A percentile compares a stretch with the other conserved stretches of the same genome.
phyloP scores from a whole-genome alignment of 108 stramenopile species.

The Conticribra guillardii region DNA sequence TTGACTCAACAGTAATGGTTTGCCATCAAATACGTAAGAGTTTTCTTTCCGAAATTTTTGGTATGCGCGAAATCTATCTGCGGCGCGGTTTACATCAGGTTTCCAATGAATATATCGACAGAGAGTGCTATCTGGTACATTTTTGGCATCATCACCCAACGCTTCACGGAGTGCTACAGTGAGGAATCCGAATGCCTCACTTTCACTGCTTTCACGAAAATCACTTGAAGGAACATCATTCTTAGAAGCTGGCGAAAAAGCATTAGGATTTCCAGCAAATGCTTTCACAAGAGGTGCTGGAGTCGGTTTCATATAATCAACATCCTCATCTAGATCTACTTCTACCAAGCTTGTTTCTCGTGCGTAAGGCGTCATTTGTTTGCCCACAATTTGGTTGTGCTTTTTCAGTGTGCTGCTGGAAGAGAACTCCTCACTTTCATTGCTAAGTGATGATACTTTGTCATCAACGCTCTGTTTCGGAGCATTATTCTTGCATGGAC shows the following conservation, averaged over 20 bases:
- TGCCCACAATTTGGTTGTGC: neutral
- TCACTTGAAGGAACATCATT: neutral
- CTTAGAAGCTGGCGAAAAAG: slow-evolving; percentile 2
- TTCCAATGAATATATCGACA: slow-evolving; percentile 31
- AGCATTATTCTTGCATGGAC: too few relatives aligned
- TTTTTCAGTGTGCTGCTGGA: neutral
- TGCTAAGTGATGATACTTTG: neutral
- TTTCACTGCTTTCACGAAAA: neutral
- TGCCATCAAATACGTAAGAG: slow-evolving; percentile 9
- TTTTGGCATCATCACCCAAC: slow-evolving; percentile 26
- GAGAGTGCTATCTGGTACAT: slow-evolving; percentile 23
- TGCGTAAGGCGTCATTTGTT: neutral
- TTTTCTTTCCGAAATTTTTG: slow-evolving; percentile 20
- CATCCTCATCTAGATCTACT: slow-evolving; percentile 19
- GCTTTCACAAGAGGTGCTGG: slow-evolving; percentile 8
- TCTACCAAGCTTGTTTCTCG: slow-evolving; percentile 17
- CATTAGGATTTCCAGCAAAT: slow-evolving; percentile 1
- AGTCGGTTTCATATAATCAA: neutral
- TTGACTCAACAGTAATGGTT: slow-evolving; percentile 21
- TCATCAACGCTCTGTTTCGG: too few relatives aligned
- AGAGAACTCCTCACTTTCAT: neutral
- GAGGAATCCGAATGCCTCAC: slow-evolving; percentile 29
- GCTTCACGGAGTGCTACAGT: slow-evolving; percentile 7
- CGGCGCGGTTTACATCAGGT: slow-evolving; percentile 25
- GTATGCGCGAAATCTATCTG: slow-evolving; percentile 18